Percentiles rank a stretch among this genome's conserved stretches.
These are phyloP conservation scores for Ascochyta koolunga DNA, from an alignment of 2,329 filamentous ascomycete genomes.

Conservation along the genomic window DNA sequence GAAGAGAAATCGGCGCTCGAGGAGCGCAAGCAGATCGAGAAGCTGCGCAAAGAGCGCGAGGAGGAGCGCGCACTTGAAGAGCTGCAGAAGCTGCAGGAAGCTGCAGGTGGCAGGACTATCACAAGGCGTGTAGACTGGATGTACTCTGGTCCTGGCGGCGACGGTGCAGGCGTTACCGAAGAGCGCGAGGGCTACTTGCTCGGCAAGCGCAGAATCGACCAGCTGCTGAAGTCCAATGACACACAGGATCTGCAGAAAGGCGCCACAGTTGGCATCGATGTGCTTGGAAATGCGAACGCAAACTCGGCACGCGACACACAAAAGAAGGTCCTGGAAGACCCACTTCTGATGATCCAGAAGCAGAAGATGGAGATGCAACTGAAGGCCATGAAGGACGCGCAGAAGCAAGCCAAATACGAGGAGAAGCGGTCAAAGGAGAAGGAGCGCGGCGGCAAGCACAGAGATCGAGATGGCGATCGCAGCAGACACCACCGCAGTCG, in stretches of 20 bases:
- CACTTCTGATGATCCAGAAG: slow-evolving; percentile 89
- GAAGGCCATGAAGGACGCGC: slow-evolving; percentile 65
- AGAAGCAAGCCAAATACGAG: slow-evolving; percentile 46
- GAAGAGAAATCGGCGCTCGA: slow-evolving; percentile 91
- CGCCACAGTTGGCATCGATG: slow-evolving; percentile 48
- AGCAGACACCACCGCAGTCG: slow-evolving; percentile 33
- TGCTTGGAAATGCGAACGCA: slow-evolving; percentile 65
- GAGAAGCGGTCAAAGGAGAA: slow-evolving; percentile 44
- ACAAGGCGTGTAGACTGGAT: slow-evolving; percentile 95
- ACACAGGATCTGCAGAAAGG: slow-evolving; percentile 77
- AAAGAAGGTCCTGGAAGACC: slow-evolving; percentile 87
- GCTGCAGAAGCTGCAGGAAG: slow-evolving; percentile 86
- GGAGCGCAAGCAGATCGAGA: slow-evolving; percentile 91
- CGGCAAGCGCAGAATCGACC: slow-evolving; percentile 90
- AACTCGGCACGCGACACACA: slow-evolving; percentile 81
- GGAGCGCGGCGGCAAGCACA: slow-evolving; percentile 57
- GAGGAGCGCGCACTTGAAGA: slow-evolving; percentile 94
- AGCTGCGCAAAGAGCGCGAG: slow-evolving; percentile 88
- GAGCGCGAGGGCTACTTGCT: slow-evolving; percentile 94
- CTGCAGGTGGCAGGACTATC: slow-evolving; percentile 80
- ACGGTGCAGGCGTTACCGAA: slow-evolving; percentile 70
- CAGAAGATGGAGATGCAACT: slow-evolving; percentile 71
- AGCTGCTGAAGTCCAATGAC: slow-evolving; percentile 74
- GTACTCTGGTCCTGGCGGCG: slow-evolving; percentile 85
- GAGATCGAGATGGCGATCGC: slow-evolving; percentile 39